Evolutionary conservation across 2,329 filamentous ascomycete genomes (phyloP).

Genomic region (Penicillium aurantiogriseum): DNA sequence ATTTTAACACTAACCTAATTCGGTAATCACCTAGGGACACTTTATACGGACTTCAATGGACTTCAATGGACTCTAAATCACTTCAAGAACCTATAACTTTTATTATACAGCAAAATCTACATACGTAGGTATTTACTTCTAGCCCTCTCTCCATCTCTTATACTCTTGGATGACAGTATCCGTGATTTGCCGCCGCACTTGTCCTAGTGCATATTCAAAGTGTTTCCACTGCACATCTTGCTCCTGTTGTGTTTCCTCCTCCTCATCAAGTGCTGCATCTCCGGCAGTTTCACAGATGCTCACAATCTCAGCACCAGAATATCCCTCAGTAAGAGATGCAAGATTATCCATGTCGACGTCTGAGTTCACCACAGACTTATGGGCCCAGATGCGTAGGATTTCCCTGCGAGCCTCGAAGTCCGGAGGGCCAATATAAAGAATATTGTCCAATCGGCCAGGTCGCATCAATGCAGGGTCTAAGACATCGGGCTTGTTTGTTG

Average conservation of each 20-base stretch:
- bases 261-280: conserved; percentile 53
- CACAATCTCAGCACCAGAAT: conserved; percentile 81
- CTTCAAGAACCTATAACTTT: neutral
- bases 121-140: conserved; percentile 3
- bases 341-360: conserved; percentile 67
- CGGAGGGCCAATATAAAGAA: conserved; percentile 83
- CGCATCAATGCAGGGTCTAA: conserved; percentile 84
- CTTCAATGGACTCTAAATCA: neutral
- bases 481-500: conserved; percentile 84
- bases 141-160: conserved; percentile 51
- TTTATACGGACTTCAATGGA: neutral
- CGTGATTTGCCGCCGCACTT: conserved; percentile 60
- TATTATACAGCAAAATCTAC: neutral
- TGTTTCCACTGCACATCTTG: conserved; percentile 42
- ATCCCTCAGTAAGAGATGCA: conserved; percentile 67
- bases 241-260: conserved; percentile 44
- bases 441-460: conserved; percentile 78
- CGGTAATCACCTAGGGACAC: conserved; percentile 15
- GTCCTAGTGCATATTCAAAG: conserved; percentile 44
- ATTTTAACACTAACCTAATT: conserved; percentile 15
- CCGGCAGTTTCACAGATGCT: conserved; percentile 55
- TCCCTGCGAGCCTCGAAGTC: conserved; percentile 69
- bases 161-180: conserved; percentile 58
- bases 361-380: conserved; percentile 57
- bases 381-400: conserved; percentile 69